These are phyloP conservation scores for Physaria fendleri DNA, from an alignment of 345 rosid genomes.

Conservation along the genomic window DNA sequence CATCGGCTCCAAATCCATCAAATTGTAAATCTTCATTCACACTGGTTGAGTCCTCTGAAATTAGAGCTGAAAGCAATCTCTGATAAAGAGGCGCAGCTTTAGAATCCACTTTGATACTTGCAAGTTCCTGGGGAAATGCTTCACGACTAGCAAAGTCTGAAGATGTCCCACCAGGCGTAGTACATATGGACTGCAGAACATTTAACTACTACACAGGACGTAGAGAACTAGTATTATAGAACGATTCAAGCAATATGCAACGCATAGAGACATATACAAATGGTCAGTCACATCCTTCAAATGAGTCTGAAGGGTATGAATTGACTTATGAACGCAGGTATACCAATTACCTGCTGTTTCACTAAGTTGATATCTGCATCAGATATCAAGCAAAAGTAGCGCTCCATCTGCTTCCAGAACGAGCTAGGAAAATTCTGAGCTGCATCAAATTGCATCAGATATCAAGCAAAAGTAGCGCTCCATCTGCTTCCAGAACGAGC, in stretches of 20 bases:
- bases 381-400: constrained; percentile 59
- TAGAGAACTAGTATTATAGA: background rate
- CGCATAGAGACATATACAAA: constrained; percentile 1
- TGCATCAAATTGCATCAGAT: constrained; percentile 44
- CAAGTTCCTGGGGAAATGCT: constrained; percentile 28
- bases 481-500: constrained; percentile 77
- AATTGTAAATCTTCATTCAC: constrained; percentile 37
- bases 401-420: constrained; percentile 89
- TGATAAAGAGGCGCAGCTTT: constrained; percentile 54
- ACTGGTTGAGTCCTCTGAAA: constrained; percentile 60
- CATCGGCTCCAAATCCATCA: constrained; percentile 55
- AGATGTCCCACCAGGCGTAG: constrained; percentile 16
- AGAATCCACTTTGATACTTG: constrained; percentile 33
- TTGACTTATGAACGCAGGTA: constrained; percentile 4
- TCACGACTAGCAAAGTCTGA: constrained; percentile 30
- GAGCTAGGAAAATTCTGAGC: constrained; percentile 45
- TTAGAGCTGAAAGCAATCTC: constrained; percentile 77
- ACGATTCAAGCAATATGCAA: constrained; percentile 1
- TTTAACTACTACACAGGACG: background rate
- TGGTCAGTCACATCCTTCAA: constrained; percentile 11
- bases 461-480: constrained; percentile 67
- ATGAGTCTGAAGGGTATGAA: constrained; percentile 4
- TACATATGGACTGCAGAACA: constrained; percentile 11
- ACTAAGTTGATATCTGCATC: constrained; percentile 59
- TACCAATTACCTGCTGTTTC: constrained; percentile 60